Percentiles rank a stretch among this genome's conserved stretches.
Conservation (phyloP, 2,329 filamentous ascomycete genomes). For the Ploettnerulaceae sp. region DNA sequence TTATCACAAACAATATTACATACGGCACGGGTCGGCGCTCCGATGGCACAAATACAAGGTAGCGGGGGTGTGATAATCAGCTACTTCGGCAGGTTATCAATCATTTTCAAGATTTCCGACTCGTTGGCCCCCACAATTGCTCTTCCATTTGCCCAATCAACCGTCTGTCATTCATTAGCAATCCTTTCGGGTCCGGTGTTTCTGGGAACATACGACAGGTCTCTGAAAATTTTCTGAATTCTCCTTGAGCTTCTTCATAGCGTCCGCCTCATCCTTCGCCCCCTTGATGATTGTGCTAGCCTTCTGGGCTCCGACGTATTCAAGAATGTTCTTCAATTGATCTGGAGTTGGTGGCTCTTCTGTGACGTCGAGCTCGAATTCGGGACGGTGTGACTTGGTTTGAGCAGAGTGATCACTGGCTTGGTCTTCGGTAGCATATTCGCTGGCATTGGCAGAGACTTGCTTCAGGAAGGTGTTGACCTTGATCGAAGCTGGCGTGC, state of each 20-base stretch:
- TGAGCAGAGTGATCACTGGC: conserved; percentile 61
- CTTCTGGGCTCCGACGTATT: conserved; percentile 66
- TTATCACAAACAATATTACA: neutral
- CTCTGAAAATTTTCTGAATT: conserved; percentile 63
- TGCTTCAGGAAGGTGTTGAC: conserved; percentile 77
- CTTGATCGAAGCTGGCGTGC: conserved; percentile 64
- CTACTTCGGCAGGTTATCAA: conserved; percentile 51
- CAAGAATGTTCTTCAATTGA: conserved; percentile 77
- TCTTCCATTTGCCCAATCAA: conserved; percentile 92
- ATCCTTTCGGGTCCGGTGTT: neutral
- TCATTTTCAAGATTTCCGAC: conserved; percentile 81
- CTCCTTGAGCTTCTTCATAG: conserved; percentile 71
- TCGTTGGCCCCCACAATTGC: conserved; percentile 74
- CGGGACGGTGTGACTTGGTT: conserved; percentile 46
- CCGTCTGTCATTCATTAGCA: conserved; percentile 45
- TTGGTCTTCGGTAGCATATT: conserved; percentile 68
- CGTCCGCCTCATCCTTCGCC: conserved; percentile 69
- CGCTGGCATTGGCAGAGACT: conserved; percentile 62
- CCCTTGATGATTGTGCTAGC: conserved; percentile 66
- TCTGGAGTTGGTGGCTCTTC: conserved; percentile 75
- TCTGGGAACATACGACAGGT: conserved; percentile 62
- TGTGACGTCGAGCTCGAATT: conserved; percentile 84
- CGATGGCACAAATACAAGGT: conserved; percentile 7
- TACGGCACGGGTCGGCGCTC: neutral
- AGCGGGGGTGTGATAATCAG: conserved; percentile 8